A percentile compares a stretch with the other conserved stretches of the same genome.
Evolutionary conservation across 345 rosid genomes (phyloP).

Genomic region (Litchi chinensis): DNA sequence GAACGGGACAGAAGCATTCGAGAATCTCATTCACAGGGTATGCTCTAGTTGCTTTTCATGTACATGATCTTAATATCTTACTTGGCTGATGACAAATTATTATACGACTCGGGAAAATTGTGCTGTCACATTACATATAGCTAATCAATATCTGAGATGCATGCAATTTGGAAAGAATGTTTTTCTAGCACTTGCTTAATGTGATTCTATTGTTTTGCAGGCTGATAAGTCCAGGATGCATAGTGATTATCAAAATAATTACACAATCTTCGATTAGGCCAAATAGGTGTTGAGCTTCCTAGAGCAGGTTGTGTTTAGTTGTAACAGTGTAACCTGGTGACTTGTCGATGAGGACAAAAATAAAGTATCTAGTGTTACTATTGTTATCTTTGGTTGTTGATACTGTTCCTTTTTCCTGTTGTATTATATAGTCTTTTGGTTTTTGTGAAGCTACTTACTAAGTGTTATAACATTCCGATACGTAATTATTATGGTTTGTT

Average conservation of each 20-base stretch:
- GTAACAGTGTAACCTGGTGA: not conserved
- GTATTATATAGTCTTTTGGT: not conserved
- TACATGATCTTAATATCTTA: not conserved
- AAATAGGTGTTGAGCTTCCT: conserved; percentile 24
- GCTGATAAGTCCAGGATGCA: conserved; percentile 61
- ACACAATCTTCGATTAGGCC: conserved; percentile 33
- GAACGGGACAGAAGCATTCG: conserved; percentile 89
- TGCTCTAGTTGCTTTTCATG: not conserved
- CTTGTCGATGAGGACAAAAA: not conserved
- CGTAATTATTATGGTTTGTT: conserved; percentile 21
- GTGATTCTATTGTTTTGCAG: conserved; percentile 36
- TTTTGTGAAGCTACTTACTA: conserved; percentile 5
- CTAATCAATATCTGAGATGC: not conserved
- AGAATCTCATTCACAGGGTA: conserved; percentile 79
- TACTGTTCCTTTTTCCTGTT: not conserved
- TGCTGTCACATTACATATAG: not conserved
- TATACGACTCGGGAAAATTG: not conserved
- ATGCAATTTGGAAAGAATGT: not conserved
- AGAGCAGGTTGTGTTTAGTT: not conserved
- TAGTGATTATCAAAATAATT: not conserved
- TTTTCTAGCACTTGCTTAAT: not conserved
- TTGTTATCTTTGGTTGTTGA: not conserved
- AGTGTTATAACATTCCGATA: not conserved
- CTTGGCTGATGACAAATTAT: not conserved
- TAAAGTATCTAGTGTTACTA: not conserved